Conservation (phyloP, 257 asterid genomes). For the Galeopsis tetrahit region DNA sequence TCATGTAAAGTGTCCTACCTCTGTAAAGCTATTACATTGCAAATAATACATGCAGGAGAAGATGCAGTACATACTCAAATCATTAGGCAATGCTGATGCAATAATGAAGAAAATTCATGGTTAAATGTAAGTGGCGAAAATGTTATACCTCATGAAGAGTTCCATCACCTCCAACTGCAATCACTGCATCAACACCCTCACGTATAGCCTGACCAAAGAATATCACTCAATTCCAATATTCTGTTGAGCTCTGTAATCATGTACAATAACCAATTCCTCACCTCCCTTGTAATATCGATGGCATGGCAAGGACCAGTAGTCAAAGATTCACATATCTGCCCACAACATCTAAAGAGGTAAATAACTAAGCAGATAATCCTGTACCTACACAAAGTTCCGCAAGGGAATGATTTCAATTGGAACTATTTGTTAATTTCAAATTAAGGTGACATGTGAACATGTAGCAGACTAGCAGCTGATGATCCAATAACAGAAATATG, state of each 20-base stretch:
- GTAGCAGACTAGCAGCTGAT: not conserved
- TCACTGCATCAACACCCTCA: constrained; percentile 90
- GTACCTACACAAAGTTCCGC: not conserved
- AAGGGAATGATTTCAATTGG: constrained; percentile 5
- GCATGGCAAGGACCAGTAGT: constrained; percentile 92
- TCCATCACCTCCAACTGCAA: constrained; percentile 98
- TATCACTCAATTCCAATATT: constrained; percentile 32
- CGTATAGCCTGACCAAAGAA: constrained; percentile 74
- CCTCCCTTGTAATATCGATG: constrained; percentile 87
- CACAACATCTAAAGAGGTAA: constrained; percentile 24
- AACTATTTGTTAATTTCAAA: not conserved
- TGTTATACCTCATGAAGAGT: constrained; percentile 86
- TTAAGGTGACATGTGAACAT: constrained; percentile 4
- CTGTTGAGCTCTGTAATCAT: constrained; percentile 22
- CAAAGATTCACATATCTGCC: constrained; percentile 83
- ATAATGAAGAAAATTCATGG: constrained; percentile 3
- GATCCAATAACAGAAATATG: constrained; percentile 15
- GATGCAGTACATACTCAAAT: constrained; percentile 12
- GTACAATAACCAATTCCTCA: constrained; percentile 39
- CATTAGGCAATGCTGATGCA: constrained; percentile 14
- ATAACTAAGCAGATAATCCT: constrained; percentile 3
- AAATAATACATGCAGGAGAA: constrained; percentile 15
- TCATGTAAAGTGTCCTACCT: not conserved
- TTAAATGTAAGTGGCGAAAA: constrained; percentile 16
- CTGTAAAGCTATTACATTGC: not conserved